Evolutionary conservation across 2,329 filamentous ascomycete genomes (phyloP), one percentile per base, ranked within the genome.

Genomic region (Eutypa lata): DNA sequence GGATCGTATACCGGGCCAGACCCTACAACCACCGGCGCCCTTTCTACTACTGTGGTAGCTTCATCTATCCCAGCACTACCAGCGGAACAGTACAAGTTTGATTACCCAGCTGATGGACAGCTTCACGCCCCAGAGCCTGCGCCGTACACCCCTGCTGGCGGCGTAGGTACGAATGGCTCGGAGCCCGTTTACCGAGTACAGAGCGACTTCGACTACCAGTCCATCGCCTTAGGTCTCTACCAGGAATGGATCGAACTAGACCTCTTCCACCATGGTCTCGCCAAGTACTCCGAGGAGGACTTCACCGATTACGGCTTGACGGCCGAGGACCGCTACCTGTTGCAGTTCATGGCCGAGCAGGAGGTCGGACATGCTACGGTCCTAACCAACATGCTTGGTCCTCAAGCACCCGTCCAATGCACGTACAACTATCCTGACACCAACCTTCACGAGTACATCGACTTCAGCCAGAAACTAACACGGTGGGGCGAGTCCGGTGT

Each of bases 201-300:
- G 62, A 90, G 86, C 57, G 90, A 95, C 64, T 94, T 91, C 65
- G 90, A 94, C 69, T 94, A 87, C 66, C 80, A 93, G 67, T 91
- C 88, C 0, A 78, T 94, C 28, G 80, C 84, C 0, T 76, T 94
- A 13, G 88, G 81, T 13, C 75, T 93, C 0, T 92, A 93, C 66
- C 87, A 91, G 62, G 90, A 94, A 70, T 94, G 84, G 81, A 91
- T 93, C 50, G 89, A 94, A 71, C 77, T 94, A 1, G 90, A 94
- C 65, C 78, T 91, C 14, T 94, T 94, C 79, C 85, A 89, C 68
- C 84, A 88, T 65, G 89, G 87, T 14, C 78, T 94, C 3, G 83
- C 81, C 0, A 81, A 76, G 0, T 94, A 90, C 70, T 83, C 82
- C 1, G 81, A 77, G 0, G 76, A 82, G 31, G 87, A 94, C 16